Conservation (phyloP, 495 filamentous ascomycete genomes). For the Paragyromitra xinjiangensis region DNA sequence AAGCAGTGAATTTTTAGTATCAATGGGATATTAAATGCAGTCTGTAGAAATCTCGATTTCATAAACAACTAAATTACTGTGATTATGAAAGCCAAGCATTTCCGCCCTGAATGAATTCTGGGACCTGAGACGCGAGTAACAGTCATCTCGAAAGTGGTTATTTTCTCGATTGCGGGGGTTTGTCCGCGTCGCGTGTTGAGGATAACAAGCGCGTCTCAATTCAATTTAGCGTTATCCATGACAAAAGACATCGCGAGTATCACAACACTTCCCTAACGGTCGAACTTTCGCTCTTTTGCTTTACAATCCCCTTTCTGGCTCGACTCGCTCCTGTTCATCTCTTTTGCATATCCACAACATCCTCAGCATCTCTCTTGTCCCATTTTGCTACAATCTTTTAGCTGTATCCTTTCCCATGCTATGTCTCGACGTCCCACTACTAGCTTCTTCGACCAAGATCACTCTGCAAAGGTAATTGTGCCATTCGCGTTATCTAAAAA, state of each 20-base stretch:
- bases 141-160: conserved; percentile 10
- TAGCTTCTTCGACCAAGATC: conserved; percentile 57
- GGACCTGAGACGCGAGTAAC: background rate
- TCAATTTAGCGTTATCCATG: conserved; percentile 38
- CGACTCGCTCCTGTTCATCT: conserved; percentile 23
- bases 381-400: conserved; percentile 37
- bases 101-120: background rate
- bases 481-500: conserved; percentile 15
- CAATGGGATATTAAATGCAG: background rate
- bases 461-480: conserved; percentile 50
- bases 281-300: conserved; percentile 30
- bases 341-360: conserved; percentile 32
- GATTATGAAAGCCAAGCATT: background rate
- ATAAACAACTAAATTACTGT: background rate
- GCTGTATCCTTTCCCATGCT: conserved; percentile 38
- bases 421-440: conserved; percentile 55
- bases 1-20: background rate
- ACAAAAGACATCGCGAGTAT: conserved; percentile 43
- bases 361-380: background rate
- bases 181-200: conserved; percentile 39
- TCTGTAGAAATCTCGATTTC: background rate
- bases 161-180: conserved; percentile 34
- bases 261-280: conserved; percentile 27
- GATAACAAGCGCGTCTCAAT: conserved; percentile 35
- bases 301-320: conserved; percentile 19